Base-by-base conservation (phyloP, 768 basidiomycete genomes). In the Phylloporus rhodoxanthus region DNA sequence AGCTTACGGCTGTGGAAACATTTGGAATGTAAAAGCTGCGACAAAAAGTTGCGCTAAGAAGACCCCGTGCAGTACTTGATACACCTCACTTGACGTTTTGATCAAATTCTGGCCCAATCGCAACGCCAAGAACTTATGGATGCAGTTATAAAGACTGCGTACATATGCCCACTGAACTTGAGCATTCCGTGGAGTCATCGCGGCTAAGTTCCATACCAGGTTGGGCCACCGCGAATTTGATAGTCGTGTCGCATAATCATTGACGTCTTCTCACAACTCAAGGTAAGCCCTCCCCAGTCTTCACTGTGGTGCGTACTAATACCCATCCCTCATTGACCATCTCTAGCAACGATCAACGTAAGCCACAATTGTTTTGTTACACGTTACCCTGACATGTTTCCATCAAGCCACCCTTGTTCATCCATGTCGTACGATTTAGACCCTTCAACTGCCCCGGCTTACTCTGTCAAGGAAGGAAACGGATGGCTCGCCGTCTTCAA, bases 401-500 rank as follows among this genome's bases (percentile, higher is more conserved):
- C 33, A 15, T 53, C 2, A 6, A 47, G 52, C n/a, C 4, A 34
- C 34, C 15, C 34, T 33, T 33, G 32, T 33, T 25, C 17, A 2
- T 19, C 45, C 53, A 65, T 65, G 64, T 57, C 65, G 29, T 28
- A 45, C 48, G 55, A 7, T 29, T 43, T 69, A 6, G 68, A 69
- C 50, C 66, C 63, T 8, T 40, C 47, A 15, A 68, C 61, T 5
- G 59, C 60, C 15, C 68, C 60, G 7, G 45, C 61, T 10, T 63
- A 63, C 45, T 65, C 60, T 21, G 43, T 71, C 53, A 70, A 79
- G 62, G 76, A 79, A 55, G 77, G 77, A 5, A 56, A 62, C 23
- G 78, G 79, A 34, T 81, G 79, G 79, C 64, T 77, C 30, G 76
- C 73, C 15, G 70, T 78, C 34, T 79, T 78, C 69, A 79, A 76